Conservation (phyloP, 1,284 basidiomycete species). For the Ceratobasidium sp. region DNA sequence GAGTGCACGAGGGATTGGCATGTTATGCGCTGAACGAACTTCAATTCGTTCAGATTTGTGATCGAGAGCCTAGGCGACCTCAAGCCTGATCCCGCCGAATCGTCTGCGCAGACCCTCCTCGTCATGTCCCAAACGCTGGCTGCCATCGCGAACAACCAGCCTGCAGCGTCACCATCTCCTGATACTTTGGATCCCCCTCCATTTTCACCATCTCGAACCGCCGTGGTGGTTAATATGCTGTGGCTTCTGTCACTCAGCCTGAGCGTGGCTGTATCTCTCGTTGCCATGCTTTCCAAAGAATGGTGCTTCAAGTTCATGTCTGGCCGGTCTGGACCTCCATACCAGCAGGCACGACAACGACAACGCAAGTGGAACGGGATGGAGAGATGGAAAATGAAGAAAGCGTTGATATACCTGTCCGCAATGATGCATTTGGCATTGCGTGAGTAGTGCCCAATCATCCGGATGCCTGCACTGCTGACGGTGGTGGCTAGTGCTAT, state of each 20-base stretch:
- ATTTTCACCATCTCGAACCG: background rate
- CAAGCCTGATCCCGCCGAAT: background rate
- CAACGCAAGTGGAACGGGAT: conserved; percentile 7
- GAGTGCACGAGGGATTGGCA: background rate
- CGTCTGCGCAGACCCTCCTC: background rate
- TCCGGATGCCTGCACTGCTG: no score
- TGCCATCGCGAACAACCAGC: background rate
- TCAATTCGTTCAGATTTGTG: background rate
- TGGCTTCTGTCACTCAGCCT: conserved; percentile 6
- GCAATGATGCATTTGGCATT: conserved; percentile 10
- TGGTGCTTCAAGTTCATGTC: conserved; percentile 9
- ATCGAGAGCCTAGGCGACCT: background rate
- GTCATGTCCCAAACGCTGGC: background rate
- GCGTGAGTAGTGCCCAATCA: background rate
- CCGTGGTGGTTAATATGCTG: conserved; percentile 4
- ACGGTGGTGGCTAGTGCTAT: background rate
- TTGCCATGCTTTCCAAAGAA: background rate
- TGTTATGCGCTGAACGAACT: background rate
- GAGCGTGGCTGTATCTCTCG: background rate
- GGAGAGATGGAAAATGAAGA: background rate
- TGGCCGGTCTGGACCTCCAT: background rate
- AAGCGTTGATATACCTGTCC: background rate
- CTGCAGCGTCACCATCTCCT: background rate
- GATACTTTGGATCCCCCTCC: background rate
- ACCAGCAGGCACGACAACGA: conserved; percentile 3